Evolutionary conservation across 2,329 filamentous ascomycete genomes (phyloP), one percentile per base, ranked within the genome.

Genomic region (Rhynchosporium agropyri): DNA sequence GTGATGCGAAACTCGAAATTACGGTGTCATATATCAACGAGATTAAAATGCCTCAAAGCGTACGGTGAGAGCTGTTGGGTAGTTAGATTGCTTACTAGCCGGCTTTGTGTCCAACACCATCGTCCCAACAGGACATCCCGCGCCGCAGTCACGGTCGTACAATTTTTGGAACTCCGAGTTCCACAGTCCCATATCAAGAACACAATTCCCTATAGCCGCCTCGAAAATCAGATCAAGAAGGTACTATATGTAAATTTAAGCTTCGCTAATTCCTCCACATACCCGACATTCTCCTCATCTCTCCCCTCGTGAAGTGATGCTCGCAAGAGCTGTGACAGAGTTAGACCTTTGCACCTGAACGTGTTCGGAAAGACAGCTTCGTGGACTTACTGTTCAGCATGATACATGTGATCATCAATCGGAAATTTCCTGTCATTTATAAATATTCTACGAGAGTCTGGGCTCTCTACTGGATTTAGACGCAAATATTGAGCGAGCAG

Each of bases 201-300:
- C 20, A 20, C 20, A 20, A 20, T 36, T 36, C 33, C 33, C 9
- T 36, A 10, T 36, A 10, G 6, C 33, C 33, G 9, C 33, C 15
- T 26, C 3, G 31, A 13, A 26, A 20, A 40, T 28, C n/a, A 40
- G 15, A 26, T 12, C 36, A 2, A n/a, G 29, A 36, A 51, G 49
- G 15, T 20, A n/a, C 15, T 15, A 26, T 10, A 15, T 6, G 36
- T 26, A 1, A 38, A 10, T 5, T 33, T 38, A 8, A 53, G 20
- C 12, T 31, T n/a, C 49, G 13, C 10, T 38, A 53, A 4, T 26
- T 33, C 15, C 38, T 53, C 49, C 49, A 53, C 15, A 53, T 38
- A 53, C 49, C 49, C 49, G 13, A 53, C 49, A 53, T 53, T 7
- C 31, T 53, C 49, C 29, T 53, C 7, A 53, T 53, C 15, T 53